Evolutionary conservation across 805 yeast species (phyloP).

Genomic region (Kazachstania psychrophila): DNA sequence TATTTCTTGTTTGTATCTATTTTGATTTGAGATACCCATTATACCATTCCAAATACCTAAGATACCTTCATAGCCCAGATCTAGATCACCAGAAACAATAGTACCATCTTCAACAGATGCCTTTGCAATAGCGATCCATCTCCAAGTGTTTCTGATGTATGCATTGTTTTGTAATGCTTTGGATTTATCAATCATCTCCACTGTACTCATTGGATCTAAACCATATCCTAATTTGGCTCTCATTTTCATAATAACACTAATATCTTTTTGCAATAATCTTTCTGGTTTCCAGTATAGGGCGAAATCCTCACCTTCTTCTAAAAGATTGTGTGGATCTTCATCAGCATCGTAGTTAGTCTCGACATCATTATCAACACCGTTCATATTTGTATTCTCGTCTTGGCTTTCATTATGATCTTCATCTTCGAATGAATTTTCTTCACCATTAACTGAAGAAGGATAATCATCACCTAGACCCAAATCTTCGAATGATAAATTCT

Average conservation of each 20-base stretch:
- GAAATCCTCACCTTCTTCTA: constrained; percentile 17
- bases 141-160: constrained; percentile 77
- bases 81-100: constrained; percentile 61
- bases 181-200: constrained; percentile 46
- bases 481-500: constrained; percentile 27
- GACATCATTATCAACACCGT: constrained; percentile 8
- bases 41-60: constrained; percentile 81
- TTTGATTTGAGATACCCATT: constrained; percentile 41
- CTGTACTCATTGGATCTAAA: constrained; percentile 53
- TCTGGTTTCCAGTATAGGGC: constrained; percentile 29
- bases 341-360: constrained; percentile 11
- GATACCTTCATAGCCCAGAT: constrained; percentile 82
- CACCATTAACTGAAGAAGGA: constrained; percentile 1
- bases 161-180: constrained; percentile 40
- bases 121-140: constrained; percentile 74
- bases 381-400: constrained; percentile 5
- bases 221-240: constrained; percentile 72
- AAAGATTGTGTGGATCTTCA: constrained; percentile 8
- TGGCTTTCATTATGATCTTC: constrained; percentile 15
- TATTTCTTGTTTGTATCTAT: constrained; percentile 33
- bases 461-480: constrained; percentile 24
- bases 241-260: constrained; percentile 58
- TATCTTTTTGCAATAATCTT: constrained; percentile 57
- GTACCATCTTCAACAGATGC: constrained; percentile 54
- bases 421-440: constrained; percentile 8